phyloP scores from a whole-genome alignment of 345 rosid genomes.

The Trapa bicornis region DNA sequence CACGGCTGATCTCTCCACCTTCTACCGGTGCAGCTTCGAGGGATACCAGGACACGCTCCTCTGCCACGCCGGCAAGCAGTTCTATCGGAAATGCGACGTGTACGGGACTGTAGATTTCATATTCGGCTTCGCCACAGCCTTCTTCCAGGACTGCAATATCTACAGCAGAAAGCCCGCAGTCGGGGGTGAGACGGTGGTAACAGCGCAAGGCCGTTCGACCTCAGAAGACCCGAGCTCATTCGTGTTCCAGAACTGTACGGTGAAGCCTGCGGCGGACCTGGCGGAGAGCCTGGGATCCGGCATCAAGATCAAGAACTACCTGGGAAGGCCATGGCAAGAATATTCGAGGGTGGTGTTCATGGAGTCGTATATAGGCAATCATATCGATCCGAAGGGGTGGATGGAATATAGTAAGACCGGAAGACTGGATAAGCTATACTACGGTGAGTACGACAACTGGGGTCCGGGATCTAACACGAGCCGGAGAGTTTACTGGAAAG shows the following conservation, averaged over 20 bases:
- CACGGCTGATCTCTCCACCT: conserved; percentile 14
- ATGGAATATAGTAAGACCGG: neutral
- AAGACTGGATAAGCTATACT: conserved; percentile 17
- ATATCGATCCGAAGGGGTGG: conserved; percentile 13
- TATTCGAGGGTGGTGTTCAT: conserved; percentile 9
- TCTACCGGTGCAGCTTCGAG: conserved; percentile 18
- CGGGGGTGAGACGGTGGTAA: conserved; percentile 6
- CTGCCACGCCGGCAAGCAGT: conserved; percentile 16
- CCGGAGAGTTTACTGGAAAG: conserved; percentile 27
- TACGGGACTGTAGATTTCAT: conserved; percentile 22
- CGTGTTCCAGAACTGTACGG: conserved; percentile 11
- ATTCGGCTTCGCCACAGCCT: conserved; percentile 23
- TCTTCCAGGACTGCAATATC: conserved; percentile 11
- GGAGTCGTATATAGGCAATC: conserved; percentile 4
- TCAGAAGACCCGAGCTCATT: conserved; percentile 11
- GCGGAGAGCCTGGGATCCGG: neutral
- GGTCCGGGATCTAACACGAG: conserved; percentile 23
- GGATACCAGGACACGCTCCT: conserved; percentile 12
- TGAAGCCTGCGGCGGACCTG: conserved; percentile 13
- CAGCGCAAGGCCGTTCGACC: conserved; percentile 19
- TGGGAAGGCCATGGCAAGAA: conserved; percentile 20
- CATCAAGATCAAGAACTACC: conserved; percentile 1
- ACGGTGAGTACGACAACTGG: conserved; percentile 23
- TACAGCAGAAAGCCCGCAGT: conserved; percentile 8
- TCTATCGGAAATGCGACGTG: conserved; percentile 19